Conservation (phyloP, 805 yeast genomes). For the Saccharomyces jurei region DNA sequence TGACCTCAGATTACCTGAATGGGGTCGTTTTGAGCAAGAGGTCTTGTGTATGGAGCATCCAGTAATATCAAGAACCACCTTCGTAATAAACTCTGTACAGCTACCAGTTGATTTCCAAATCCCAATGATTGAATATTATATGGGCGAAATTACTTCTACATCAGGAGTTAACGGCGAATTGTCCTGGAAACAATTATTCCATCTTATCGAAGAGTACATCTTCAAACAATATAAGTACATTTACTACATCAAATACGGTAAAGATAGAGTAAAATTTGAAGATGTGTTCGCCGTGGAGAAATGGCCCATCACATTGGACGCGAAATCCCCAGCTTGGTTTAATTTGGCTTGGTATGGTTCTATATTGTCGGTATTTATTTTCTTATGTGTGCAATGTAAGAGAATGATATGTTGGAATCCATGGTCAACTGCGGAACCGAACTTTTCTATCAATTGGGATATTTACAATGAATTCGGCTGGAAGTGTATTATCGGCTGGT, state of each 20-base stretch:
- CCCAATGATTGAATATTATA: neutral
- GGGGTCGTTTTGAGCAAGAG: conserved; percentile 84
- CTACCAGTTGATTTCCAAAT: neutral
- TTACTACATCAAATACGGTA: conserved; percentile 12
- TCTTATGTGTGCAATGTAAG: neutral
- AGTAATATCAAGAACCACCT: neutral
- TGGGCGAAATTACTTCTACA: neutral
- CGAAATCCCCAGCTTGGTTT: neutral
- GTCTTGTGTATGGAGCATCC: conserved; percentile 79
- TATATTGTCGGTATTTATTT: neutral
- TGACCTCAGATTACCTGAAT: conserved; percentile 61
- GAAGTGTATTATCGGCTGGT: conserved; percentile 24
- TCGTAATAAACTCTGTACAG: neutral
- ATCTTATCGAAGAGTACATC: conserved; percentile 1
- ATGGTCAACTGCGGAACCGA: conserved; percentile 4
- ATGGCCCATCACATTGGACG: conserved; percentile 16
- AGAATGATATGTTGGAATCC: conserved; percentile 14
- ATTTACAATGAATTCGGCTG: conserved; percentile 11
- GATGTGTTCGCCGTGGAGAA: conserved; percentile 3
- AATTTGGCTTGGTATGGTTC: neutral
- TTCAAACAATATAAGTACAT: conserved; percentile 16
- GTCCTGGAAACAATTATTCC: neutral
- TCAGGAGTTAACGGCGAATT: neutral
- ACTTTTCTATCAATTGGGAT: neutral
- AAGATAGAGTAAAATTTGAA: conserved; percentile 2